Percentiles rank a stretch among this genome's conserved stretches.
Conservation (phyloP, 371 early-diverging fungal species). For the Circinella umbellata region DNA sequence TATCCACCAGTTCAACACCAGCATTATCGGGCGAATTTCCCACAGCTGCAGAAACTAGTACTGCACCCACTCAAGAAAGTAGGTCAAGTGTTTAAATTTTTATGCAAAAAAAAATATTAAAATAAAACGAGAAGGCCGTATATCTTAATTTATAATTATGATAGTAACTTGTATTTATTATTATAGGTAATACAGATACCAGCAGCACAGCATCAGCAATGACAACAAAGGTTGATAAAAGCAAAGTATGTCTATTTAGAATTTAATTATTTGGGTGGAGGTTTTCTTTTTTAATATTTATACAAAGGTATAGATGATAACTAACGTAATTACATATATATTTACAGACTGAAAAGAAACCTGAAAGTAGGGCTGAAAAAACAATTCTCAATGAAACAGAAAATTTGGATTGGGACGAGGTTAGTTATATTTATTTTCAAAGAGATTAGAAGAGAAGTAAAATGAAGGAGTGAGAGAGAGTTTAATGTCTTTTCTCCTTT, state of each 20-base stretch:
- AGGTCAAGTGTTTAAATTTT: slow-evolving; percentile 9
- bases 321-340: too few relatives aligned
- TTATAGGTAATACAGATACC: neutral
- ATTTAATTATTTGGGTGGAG: neutral
- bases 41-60: slow-evolving; percentile 30
- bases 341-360: neutral
- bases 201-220: too few relatives aligned
- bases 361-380: neutral
- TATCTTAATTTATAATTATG: neutral
- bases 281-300: too few relatives aligned
- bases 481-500: slow-evolving; percentile 26
- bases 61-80: slow-evolving; percentile 19
- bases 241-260: too few relatives aligned
- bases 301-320: too few relatives aligned
- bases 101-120: neutral
- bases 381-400: slow-evolving; percentile 5
- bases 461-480: too few relatives aligned
- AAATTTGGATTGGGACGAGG: slow-evolving; percentile 41
- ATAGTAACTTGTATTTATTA: neutral
- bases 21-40: slow-evolving; percentile 30
- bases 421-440: slow-evolving; percentile 33
- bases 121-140: too few relatives aligned
- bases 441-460: too few relatives aligned
- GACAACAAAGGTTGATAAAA: neutral
- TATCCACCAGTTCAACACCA: slow-evolving; percentile 14